Conservation (phyloP, 805 yeast species). For the Candida manassasensis region DNA sequence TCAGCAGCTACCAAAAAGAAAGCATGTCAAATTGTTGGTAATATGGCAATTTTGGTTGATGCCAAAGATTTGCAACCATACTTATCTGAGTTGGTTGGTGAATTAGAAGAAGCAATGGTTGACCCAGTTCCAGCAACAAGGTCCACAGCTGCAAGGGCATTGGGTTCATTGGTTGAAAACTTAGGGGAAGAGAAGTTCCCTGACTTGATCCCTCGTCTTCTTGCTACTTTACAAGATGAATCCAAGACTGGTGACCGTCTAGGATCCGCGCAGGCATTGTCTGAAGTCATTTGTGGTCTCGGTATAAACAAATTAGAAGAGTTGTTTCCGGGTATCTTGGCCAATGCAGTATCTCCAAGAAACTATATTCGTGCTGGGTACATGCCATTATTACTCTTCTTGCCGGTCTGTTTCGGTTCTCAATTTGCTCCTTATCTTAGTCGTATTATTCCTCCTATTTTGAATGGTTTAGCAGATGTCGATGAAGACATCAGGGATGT, state of each 20-base stretch:
- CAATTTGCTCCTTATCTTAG: constrained; percentile 87
- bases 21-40: constrained; percentile 97
- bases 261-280: constrained; percentile 95
- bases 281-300: constrained; percentile 90
- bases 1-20: constrained; percentile 90
- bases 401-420: constrained; percentile 92
- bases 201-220: constrained; percentile 73
- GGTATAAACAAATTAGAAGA: constrained; percentile 88
- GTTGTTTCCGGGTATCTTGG: constrained; percentile 72
- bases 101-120: constrained; percentile 90
- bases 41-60: constrained; percentile 95
- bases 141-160: constrained; percentile 95
- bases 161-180: constrained; percentile 94
- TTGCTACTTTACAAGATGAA: constrained; percentile 74
- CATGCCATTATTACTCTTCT: constrained; percentile 80
- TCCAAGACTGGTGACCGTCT: constrained; percentile 81
- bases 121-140: constrained; percentile 97
- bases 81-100: constrained; percentile 68
- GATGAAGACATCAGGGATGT: constrained; percentile 85
- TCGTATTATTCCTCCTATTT: constrained; percentile 84
- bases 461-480: constrained; percentile 84
- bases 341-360: constrained; percentile 64
- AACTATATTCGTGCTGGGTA: constrained; percentile 82
- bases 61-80: constrained; percentile 82
- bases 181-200: constrained; percentile 97